Conservation (phyloP, 495 filamentous ascomycete genomes). For the Xylaria sp. region DNA sequence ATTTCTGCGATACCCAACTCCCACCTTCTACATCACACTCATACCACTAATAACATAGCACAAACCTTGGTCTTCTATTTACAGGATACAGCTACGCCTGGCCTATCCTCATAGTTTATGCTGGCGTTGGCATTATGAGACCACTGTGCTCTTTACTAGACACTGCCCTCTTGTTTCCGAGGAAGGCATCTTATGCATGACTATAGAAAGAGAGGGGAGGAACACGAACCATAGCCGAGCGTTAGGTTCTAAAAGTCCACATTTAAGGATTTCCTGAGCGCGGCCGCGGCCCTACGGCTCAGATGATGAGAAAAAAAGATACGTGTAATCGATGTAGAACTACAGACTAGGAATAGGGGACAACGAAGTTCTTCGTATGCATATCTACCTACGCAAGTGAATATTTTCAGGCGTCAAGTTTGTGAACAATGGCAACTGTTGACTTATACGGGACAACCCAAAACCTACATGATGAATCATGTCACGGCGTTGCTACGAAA, state of each 20-base stretch:
- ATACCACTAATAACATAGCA: not conserved
- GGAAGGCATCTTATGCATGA: not conserved
- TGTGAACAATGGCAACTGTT: not conserved
- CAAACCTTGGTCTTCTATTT: not conserved
- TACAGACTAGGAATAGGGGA: too few species aligned
- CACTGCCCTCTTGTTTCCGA: not conserved
- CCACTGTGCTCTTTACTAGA: not conserved
- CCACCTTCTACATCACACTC: not conserved
- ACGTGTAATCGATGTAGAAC: not conserved
- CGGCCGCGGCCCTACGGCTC: not conserved
- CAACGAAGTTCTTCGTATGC: not conserved
- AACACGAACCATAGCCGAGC: slow-evolving; percentile 16
- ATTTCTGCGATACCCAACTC: slow-evolving; percentile 11
- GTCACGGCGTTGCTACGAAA: not conserved
- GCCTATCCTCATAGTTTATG: not conserved
- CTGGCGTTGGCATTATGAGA: not conserved
- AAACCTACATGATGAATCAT: not conserved
- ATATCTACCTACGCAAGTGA: not conserved
- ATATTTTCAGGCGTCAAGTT: not conserved
- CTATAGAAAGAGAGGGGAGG: not conserved
- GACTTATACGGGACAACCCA: not conserved
- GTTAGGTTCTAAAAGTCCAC: not conserved
- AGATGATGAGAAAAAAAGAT: not conserved
- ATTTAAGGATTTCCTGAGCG: not conserved
- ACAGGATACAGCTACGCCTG: not conserved